Evolutionary conservation across 257 asterid genomes (phyloP).

Genomic region (Solanum paucissectum): DNA sequence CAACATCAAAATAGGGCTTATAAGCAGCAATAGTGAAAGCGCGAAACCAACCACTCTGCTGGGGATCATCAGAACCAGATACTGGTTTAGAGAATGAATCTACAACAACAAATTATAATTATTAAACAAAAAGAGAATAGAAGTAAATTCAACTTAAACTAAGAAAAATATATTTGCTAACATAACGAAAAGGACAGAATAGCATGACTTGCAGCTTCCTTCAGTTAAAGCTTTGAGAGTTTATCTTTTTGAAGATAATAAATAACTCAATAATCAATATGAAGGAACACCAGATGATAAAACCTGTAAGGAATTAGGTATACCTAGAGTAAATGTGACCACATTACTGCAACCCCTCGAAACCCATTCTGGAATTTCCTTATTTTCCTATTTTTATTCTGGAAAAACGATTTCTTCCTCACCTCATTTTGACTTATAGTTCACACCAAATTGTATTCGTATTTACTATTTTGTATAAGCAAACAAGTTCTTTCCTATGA

Average conservation of each 20-base stretch:
- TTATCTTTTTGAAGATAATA: not conserved
- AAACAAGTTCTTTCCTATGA: not conserved
- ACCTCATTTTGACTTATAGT: not conserved
- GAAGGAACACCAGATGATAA: not conserved
- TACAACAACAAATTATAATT: constrained; percentile 16
- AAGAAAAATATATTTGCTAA: not conserved
- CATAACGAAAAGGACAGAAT: not conserved
- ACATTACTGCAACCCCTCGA: not conserved
- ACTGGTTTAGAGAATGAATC: constrained; percentile 78
- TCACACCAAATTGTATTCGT: not conserved
- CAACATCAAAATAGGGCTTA: constrained; percentile 94
- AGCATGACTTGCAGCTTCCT: not conserved
- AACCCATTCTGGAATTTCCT: not conserved
- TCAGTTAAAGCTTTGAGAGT: not conserved
- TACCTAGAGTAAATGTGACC: not conserved
- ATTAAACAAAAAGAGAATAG: not conserved
- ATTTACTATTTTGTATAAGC: not conserved
- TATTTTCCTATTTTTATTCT: not conserved
- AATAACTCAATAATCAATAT: not conserved
- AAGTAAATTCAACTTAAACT: not conserved
- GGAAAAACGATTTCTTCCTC: not conserved
- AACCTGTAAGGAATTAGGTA: not conserved
- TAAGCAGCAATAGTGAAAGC: constrained; percentile 81
- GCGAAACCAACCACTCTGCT: constrained; percentile 81
- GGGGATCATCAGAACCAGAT: constrained; percentile 65